Evolutionary conservation across 2,329 filamentous ascomycete genomes (phyloP).

Genomic region (Clarireedia homoeocarpa): DNA sequence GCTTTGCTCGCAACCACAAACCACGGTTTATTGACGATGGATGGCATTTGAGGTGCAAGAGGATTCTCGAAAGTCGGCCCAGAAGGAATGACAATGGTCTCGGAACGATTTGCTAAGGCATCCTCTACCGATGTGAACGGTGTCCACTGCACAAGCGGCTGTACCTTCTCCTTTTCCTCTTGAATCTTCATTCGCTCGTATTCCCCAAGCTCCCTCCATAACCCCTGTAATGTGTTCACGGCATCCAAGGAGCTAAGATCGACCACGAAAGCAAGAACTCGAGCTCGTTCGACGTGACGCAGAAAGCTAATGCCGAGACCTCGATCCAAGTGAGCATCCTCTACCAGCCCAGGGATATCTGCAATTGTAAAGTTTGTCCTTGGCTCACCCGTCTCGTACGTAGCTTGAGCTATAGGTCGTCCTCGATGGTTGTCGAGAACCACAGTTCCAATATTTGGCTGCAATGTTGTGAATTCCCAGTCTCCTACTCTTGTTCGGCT

Average conservation of each 20-base stretch:
- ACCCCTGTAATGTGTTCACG: constrained; percentile 64
- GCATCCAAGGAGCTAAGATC: constrained; percentile 77
- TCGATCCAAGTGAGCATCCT: constrained; percentile 85
- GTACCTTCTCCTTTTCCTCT: constrained; percentile 62
- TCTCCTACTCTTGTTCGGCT: constrained; percentile 82
- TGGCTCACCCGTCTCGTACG: constrained; percentile 41
- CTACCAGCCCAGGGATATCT: constrained; percentile 89
- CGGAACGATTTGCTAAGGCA: constrained; percentile 23
- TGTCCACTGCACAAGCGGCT: constrained; percentile 53
- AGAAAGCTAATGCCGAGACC: constrained; percentile 88
- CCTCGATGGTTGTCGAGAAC: constrained; percentile 83
- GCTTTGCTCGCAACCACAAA: constrained; percentile 93
- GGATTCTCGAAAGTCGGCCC: constrained; percentile 22
- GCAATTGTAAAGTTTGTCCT: constrained; percentile 85
- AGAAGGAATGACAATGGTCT: constrained; percentile 24
- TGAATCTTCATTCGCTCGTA: constrained; percentile 66
- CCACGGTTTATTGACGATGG: constrained; percentile 90
- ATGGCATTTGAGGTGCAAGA: constrained; percentile 19
- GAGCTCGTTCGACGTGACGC: constrained; percentile 87
- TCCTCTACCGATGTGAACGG: constrained; percentile 38
- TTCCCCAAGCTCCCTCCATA: constrained; percentile 86
- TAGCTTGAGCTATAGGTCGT: constrained; percentile 46
- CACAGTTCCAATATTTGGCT: constrained; percentile 93
- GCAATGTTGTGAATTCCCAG: constrained; percentile 95
- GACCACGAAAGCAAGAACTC: constrained; percentile 87